phyloP scores from a whole-genome alignment of 2,329 filamentous ascomycete genomes.

The Chrysosporium keratinophilum region DNA sequence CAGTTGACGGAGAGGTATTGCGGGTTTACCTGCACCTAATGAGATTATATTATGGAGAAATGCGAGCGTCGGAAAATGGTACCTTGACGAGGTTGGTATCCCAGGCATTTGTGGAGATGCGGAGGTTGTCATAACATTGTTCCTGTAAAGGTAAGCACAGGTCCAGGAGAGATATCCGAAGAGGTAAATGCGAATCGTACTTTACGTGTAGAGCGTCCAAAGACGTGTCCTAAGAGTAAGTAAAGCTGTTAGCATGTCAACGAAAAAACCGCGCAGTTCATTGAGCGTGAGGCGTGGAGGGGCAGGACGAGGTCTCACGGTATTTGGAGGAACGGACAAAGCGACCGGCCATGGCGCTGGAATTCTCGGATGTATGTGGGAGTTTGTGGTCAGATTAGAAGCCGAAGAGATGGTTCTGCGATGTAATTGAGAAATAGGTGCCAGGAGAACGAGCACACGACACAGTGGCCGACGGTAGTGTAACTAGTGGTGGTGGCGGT shows the following conservation, averaged over 20 bases:
- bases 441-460: background rate
- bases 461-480: conserved; percentile 11
- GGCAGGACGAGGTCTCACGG: conserved; percentile 41
- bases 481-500: background rate
- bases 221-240: conserved; percentile 70
- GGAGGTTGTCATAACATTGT: conserved; percentile 95
- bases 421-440: background rate
- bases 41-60: conserved; percentile 8
- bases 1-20: conserved; percentile 96
- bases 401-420: background rate
- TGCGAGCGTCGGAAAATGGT: conserved; percentile 22
- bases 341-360: conserved; percentile 51
- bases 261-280: background rate
- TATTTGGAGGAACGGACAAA: conserved; percentile 67
- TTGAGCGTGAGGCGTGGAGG: background rate
- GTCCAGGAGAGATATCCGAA: background rate
- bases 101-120: conserved; percentile 97
- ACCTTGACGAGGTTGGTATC: conserved; percentile 98
- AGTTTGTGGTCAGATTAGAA: background rate
- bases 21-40: conserved; percentile 64
- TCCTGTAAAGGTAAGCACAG: conserved; percentile 44
- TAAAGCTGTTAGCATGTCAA: conserved; percentile 15
- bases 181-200: conserved; percentile 27
- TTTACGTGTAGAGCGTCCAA: conserved; percentile 88
- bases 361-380: background rate